Base-by-base conservation (phyloP, 768 basidiomycete genomes). In the Floccularia luteovirens region DNA sequence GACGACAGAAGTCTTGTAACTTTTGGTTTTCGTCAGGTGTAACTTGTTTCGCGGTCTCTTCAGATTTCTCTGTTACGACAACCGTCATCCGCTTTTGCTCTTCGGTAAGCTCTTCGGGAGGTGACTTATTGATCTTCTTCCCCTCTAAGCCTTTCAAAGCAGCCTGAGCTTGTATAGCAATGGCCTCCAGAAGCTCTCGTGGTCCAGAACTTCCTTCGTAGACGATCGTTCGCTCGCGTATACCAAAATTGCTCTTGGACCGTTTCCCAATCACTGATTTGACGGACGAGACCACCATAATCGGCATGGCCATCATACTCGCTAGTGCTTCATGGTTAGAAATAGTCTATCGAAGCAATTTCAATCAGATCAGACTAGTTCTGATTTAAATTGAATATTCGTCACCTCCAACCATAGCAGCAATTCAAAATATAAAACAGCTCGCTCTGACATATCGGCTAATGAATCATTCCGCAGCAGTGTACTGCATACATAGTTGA, bases 261-360 rank as follows among this genome's bases (percentile, higher is more conserved):
- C 69, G 75, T 66, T 75, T 80, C n/a, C 75, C 64, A 3, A 67
- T 66, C n/a, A 79, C 63, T 4, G 71, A 64, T 54, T 83, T 84
- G 38, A 79, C 72, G 14, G 82, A 82, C 3, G 72, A 67, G 14
- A 79, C 75, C n/a, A 80, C 79, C 90, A 92, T 92, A 54, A 89
- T 90, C 4, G 91, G 90, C 90, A 93, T 94, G 1, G 89, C 90
- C 79, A 94, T 89, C 85, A 93, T 92, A 45, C 86, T 89, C 12
- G 90, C 90, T 28, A 96, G 62, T 4, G 90, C 85, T 67, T 94
- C 93, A 46, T 96, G 92, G 48, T 82, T 82, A 4, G 91, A 93
- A 33, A 97, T 85, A 0, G 88, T 90, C 92, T 96, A 41, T 13
- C 44, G 35, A 27, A 39, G 17, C 30, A 27, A 22, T 34, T 12